phyloP scores from a whole-genome alignment of 2,329 filamentous ascomycete genomes.

The Fusarium bactridioides region DNA sequence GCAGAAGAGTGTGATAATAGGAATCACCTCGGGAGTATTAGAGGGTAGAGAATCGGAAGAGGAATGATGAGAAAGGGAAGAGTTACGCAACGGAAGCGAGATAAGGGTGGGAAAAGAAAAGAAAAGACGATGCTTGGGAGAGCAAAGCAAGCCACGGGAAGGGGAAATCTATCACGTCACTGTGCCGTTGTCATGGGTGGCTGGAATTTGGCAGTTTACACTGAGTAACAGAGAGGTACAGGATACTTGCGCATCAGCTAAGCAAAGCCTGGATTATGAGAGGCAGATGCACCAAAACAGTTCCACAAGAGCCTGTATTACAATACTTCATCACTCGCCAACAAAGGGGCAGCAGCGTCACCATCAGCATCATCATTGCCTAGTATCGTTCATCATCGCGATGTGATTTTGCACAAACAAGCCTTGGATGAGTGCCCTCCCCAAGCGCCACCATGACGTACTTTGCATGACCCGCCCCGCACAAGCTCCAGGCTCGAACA shows the following conservation, averaged over 20 bases:
- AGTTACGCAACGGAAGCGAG: slow-evolving; percentile 4
- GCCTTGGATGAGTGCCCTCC: slow-evolving; percentile 29
- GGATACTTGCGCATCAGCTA: slow-evolving; percentile 26
- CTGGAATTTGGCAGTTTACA: slow-evolving; percentile 29
- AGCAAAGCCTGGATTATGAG: slow-evolving; percentile 5
- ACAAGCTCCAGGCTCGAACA: slow-evolving; percentile 36
- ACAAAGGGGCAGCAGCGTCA: slow-evolving; percentile 28
- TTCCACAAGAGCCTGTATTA: slow-evolving; percentile 15
- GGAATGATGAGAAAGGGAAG: slow-evolving; percentile 9
- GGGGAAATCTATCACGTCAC: slow-evolving; percentile 43
- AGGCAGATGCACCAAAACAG: neutral
- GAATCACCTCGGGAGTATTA: slow-evolving; percentile 3
- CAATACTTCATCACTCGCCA: neutral
- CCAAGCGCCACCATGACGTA: slow-evolving; percentile 39
- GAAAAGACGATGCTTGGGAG: neutral
- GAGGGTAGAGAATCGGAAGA: neutral
- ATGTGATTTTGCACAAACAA: slow-evolving; percentile 25
- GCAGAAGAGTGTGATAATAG: slow-evolving; percentile 4
- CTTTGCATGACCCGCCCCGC: slow-evolving; percentile 24
- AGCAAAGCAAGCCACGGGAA: slow-evolving; percentile 21
- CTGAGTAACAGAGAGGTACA: slow-evolving; percentile 12
- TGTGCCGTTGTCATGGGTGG: slow-evolving; percentile 33
- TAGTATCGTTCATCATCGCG: slow-evolving; percentile 35
- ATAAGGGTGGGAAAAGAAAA: slow-evolving; percentile 17
- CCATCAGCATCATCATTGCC: slow-evolving; percentile 32